Percentiles rank a stretch among this genome's conserved stretches.
Evolutionary conservation across 129 eudicot species (phyloP).

Genomic region (Arctium lappa): DNA sequence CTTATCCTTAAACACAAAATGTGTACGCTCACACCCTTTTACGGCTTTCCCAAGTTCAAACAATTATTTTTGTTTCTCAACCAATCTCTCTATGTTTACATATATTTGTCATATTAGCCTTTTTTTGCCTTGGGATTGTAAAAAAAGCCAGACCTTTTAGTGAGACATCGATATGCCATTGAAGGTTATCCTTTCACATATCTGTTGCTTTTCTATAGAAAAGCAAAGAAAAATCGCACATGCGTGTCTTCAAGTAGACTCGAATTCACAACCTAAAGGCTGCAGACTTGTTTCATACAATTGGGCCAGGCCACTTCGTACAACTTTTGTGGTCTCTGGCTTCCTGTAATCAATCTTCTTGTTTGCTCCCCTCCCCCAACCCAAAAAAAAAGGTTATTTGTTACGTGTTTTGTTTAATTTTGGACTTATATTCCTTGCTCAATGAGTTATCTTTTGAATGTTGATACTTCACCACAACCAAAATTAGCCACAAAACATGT

Average conservation of each 20-base stretch:
- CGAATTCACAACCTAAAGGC: not conserved
- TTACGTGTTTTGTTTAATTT: not conserved
- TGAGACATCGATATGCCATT: not conserved
- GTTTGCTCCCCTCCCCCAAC: not conserved
- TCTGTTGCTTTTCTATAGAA: not conserved
- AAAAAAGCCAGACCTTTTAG: not conserved
- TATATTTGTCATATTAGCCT: not conserved
- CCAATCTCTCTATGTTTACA: not conserved
- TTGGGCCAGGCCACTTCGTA: not conserved
- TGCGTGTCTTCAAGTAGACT: not conserved
- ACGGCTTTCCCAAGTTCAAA: not conserved
- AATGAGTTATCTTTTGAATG: not conserved
- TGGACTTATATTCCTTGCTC: not conserved
- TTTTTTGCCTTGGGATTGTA: not conserved
- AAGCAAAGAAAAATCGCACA: not conserved
- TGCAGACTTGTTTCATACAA: not conserved
- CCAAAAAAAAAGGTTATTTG: not conserved
- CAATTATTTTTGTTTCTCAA: not conserved
- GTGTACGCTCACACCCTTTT: not conserved
- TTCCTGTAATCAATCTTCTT: not conserved
- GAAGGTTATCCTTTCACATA: not conserved
- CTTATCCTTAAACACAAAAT: not conserved
- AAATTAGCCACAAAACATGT: not conserved
- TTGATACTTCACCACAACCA: not conserved
- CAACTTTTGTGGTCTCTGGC: not conserved